These are phyloP conservation scores for Trichoderma oligosporum DNA, from an alignment of 2,329 filamentous ascomycete genomes.

Conservation along the genomic window DNA sequence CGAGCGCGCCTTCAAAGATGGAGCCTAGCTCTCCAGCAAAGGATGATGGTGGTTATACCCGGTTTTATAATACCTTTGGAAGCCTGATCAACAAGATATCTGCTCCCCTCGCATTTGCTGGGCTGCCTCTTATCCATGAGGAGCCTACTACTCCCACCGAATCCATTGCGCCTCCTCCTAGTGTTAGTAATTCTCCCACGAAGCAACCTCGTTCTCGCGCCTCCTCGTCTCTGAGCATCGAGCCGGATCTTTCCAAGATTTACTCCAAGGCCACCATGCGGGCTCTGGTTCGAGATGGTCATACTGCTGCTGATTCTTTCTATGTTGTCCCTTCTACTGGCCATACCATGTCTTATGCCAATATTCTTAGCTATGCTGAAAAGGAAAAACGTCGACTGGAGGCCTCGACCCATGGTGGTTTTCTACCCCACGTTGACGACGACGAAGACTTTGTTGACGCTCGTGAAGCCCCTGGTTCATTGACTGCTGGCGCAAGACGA, in stretches of 20 bases:
- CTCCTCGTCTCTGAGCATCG: constrained; percentile 32
- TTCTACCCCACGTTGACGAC: constrained; percentile 48
- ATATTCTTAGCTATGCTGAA: constrained; percentile 70
- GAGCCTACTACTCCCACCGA: constrained; percentile 37
- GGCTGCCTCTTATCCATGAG: constrained; percentile 68
- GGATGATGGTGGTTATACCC: constrained; percentile 75
- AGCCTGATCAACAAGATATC: constrained; percentile 84
- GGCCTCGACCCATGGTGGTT: constrained; percentile 46
- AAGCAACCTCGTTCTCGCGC: constrained; percentile 32
- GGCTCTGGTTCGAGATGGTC: constrained; percentile 67
- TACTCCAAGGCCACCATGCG: constrained; percentile 83
- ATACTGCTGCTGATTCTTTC: constrained; percentile 70
- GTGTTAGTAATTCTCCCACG: constrained; percentile 30
- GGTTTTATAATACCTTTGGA: constrained; percentile 90
- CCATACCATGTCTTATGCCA: constrained; percentile 88
- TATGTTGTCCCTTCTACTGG: constrained; percentile 92
- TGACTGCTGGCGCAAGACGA: constrained; percentile 42
- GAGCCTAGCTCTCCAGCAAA: constrained; percentile 26
- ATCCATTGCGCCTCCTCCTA: constrained; percentile 35
- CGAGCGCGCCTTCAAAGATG: constrained; percentile 26
- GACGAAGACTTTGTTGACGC: constrained; percentile 92
- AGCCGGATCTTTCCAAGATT: constrained; percentile 76
- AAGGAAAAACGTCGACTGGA: constrained; percentile 61
- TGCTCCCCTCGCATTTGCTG: constrained; percentile 87
- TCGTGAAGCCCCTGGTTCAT: constrained; percentile 56